Evolutionary conservation across 208 protist genomes (phyloP), one percentile per base, ranked within the genome.

Genomic region (Lotmaria passim): DNA sequence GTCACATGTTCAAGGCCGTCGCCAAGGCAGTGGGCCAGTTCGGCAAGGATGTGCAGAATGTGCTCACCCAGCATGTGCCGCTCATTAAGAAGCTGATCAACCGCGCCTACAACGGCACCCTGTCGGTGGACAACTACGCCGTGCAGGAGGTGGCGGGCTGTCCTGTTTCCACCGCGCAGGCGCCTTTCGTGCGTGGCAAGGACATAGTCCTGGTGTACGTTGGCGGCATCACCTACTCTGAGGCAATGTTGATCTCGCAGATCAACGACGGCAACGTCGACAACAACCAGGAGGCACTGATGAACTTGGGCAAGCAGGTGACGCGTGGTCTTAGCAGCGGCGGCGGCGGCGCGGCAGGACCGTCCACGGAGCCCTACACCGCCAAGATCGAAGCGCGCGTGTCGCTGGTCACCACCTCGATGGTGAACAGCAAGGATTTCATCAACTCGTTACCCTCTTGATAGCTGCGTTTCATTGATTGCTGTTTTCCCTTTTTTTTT

Each of bases 31-130:
- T 96, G 48, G 74, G 91, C 55, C 82, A 87, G 64, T 91, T 96
- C 51, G 86, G 87, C 46, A 92, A 91, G 67, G 85, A 97, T 63
- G 89, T 99, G 26, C 85, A 98, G 67, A 99, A 99, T 57, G 94
- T 99, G 7, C 98, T 98, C 70, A 99, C 97, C 28, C 96, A 99
- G 83, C 97, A 99, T 75, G 86, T 89, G 56, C 98, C 98, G 38
- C 71, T 94, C 43, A 66, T 99, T 30, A 85, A 85, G 44, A 92
- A 96, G 36, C 73, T 97, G 3, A 75, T 99, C 33, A 94, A 94
- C 74, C 83, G 87, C 39, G 67, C 79, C 31, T 94, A 93, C 72
- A 93, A 94, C 69, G 91, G 89, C 36, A 88, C 87, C 7, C 79
- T 96, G 21, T 80, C 83, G 30, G 76, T 68, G n/a, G 79, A 93